Conservation (phyloP, 257 asterid genomes). For the Cordia subcordata region DNA sequence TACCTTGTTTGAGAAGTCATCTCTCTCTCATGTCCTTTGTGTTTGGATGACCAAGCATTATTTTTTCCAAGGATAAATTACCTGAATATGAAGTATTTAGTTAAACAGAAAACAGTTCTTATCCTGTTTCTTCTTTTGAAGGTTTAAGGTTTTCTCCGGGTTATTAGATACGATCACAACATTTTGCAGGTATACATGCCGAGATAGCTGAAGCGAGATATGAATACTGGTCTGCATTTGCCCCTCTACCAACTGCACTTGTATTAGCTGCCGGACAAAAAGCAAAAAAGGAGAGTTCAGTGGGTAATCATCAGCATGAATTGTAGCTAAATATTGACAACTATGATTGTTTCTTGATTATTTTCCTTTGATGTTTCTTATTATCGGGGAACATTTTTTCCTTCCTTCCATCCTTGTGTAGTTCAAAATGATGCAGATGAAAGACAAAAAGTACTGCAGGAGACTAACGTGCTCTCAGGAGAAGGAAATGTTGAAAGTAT, state of each 20-base stretch:
- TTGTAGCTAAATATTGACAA: background rate
- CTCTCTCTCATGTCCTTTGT: background rate
- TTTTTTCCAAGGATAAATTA: background rate
- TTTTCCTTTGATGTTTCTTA: slow-evolving; percentile 5
- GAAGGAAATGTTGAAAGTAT: slow-evolving; percentile 75
- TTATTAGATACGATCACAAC: background rate
- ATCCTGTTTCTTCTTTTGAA: background rate
- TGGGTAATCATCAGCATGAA: slow-evolving; percentile 28
- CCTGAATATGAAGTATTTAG: background rate
- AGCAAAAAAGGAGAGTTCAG: slow-evolving; percentile 48
- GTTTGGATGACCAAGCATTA: background rate
- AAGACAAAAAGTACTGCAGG: slow-evolving; percentile 40
- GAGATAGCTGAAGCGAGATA: slow-evolving; percentile 72
- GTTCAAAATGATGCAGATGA: slow-evolving; percentile 58
- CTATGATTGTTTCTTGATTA: slow-evolving; percentile 2
- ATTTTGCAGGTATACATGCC: slow-evolving; percentile 62
- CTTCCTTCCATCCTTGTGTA: slow-evolving; percentile 27
- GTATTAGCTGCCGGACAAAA: slow-evolving; percentile 73
- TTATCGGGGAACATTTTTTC: background rate
- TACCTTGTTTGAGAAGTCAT: background rate
- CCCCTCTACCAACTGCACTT: slow-evolving; percentile 64
- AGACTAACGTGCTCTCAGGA: slow-evolving; percentile 32
- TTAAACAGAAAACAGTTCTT: background rate
- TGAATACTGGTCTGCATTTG: slow-evolving; percentile 73
- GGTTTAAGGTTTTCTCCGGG: background rate